phyloP scores from a whole-genome alignment of 139 green algal species.

The Haematococcus sp. region DNA sequence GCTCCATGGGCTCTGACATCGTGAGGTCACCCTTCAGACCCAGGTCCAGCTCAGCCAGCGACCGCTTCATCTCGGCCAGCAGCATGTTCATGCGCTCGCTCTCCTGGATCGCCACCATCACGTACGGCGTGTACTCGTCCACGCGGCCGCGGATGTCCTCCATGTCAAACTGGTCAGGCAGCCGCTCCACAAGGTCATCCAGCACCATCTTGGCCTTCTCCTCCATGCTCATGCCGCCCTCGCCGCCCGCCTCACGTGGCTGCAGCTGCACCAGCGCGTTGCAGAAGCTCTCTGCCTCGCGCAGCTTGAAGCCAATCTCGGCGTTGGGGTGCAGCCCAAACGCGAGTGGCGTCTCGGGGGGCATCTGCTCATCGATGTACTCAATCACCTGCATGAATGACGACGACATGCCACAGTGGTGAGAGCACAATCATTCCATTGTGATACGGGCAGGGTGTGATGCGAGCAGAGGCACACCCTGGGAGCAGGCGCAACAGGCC shows the following conservation, averaged over 20 bases:
- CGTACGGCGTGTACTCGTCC: constrained; percentile 81
- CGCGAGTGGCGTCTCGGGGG: constrained; percentile 73
- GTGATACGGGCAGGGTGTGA: too few species aligned
- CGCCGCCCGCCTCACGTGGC: constrained; percentile 62
- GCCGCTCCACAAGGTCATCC: constrained; percentile 78
- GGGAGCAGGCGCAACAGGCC: too few species aligned
- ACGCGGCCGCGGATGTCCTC: constrained; percentile 83
- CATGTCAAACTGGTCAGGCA: constrained; percentile 64
- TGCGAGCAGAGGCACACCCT: too few species aligned
- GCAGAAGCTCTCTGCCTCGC: constrained; percentile 82
- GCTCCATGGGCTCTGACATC: constrained; percentile 87
- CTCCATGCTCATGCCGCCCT: constrained; percentile 68
- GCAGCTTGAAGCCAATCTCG: constrained; percentile 89
- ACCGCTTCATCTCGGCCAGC: constrained; percentile 75
- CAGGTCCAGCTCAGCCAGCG: constrained; percentile 85
- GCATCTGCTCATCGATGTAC: constrained; percentile 79
- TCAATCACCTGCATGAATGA: constrained; percentile 62
- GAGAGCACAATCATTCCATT: too few species aligned
- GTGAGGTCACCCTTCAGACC: constrained; percentile 92
- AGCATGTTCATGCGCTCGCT: constrained; percentile 88
- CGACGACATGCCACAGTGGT: too few species aligned
- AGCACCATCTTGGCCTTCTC: constrained; percentile 85
- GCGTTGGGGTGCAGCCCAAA: constrained; percentile 93
- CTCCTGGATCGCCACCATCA: constrained; percentile 92
- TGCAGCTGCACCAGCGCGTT: constrained; percentile 68